Percentiles rank a stretch among this genome's conserved stretches.
Evolutionary conservation across 208 protist genomes (phyloP).

Genomic region (Herpetomonas samuelpessoai): DNA sequence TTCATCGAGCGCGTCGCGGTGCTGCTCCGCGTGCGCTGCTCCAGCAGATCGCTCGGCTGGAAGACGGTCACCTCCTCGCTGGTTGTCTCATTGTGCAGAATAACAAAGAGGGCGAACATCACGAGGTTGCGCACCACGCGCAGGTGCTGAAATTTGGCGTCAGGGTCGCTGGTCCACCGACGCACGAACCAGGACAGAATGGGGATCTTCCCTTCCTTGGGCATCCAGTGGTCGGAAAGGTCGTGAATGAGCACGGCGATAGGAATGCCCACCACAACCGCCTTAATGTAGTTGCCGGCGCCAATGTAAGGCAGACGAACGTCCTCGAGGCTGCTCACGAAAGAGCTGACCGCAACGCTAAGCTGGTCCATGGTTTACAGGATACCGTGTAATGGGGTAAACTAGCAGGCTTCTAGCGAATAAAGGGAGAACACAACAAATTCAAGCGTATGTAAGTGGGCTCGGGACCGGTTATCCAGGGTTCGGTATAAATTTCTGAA

Average conservation of each 20-base stretch:
- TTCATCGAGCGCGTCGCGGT: slow-evolving; percentile 44
- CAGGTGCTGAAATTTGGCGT: slow-evolving; percentile 53
- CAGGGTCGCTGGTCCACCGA: slow-evolving; percentile 56
- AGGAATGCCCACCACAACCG: slow-evolving; percentile 65
- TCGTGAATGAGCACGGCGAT: slow-evolving; percentile 77
- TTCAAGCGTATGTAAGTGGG: no score
- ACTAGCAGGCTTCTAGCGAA: no score
- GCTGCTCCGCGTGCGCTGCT: slow-evolving; percentile 52
- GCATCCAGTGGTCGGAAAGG: slow-evolving; percentile 76
- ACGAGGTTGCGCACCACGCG: slow-evolving; percentile 56
- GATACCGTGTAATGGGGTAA: not conserved
- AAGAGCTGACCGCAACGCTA: slow-evolving; percentile 58
- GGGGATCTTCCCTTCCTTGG: slow-evolving; percentile 39
- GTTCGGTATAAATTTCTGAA: no score
- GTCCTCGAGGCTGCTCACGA: slow-evolving; percentile 65
- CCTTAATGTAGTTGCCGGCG: slow-evolving; percentile 50
- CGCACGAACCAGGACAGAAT: slow-evolving; percentile 79
- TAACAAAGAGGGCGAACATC: slow-evolving; percentile 69
- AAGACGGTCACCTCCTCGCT: slow-evolving; percentile 24
- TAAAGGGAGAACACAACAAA: no score
- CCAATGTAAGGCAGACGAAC: slow-evolving; percentile 53
- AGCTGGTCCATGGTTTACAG: slow-evolving; percentile 57
- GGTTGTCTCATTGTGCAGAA: slow-evolving; percentile 39
- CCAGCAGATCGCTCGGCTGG: slow-evolving; percentile 70
- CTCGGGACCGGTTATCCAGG: no score